Evolutionary conservation across 306 rosid genomes (phyloP).

Genomic region (Lablab purpureus): DNA sequence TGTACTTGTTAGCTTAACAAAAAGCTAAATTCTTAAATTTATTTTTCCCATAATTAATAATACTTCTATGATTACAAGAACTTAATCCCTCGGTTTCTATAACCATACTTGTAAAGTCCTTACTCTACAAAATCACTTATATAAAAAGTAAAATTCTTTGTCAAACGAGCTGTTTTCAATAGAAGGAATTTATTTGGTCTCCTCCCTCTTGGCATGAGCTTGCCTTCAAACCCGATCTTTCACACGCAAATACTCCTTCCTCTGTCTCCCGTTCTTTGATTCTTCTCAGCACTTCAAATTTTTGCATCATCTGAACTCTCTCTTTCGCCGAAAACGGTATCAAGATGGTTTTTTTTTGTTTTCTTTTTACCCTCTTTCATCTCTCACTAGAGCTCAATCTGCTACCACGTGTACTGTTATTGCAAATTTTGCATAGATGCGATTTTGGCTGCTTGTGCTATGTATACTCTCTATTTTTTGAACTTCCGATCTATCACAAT

Average conservation of each 20-base stretch:
- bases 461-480: neutral
- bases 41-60: no score
- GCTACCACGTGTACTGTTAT: neutral
- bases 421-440: neutral
- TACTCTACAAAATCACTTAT: neutral
- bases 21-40: no score
- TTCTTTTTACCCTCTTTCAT: neutral
- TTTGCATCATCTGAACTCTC: neutral
- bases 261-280: neutral
- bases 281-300: neutral
- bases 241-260: neutral
- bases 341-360: neutral
- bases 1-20: no score
- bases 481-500: neutral
- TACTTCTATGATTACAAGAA: no score
- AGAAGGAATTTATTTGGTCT: neutral
- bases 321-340: neutral
- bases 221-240: neutral
- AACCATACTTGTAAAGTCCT: neutral
- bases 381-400: neutral
- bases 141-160: neutral
- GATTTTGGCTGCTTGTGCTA: neutral
- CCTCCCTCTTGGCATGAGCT: neutral
- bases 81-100: no score
- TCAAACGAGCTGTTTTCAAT: no score